phyloP scores from a whole-genome alignment of 2,329 filamentous ascomycete genomes.

The Curvularia verruculosa region DNA sequence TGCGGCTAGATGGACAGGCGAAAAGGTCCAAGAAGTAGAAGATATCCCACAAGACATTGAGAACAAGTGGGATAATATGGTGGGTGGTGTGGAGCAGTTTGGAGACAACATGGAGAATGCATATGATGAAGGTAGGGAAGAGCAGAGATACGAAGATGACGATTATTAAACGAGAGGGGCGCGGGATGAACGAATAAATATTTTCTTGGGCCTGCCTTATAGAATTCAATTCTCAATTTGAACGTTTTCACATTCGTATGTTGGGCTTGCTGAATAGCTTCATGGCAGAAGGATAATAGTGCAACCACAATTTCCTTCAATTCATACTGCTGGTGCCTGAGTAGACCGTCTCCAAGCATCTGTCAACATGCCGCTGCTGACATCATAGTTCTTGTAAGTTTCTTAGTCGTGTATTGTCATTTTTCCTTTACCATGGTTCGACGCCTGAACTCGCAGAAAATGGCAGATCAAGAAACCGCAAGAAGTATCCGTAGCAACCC shows the following conservation, averaged over 20 bases:
- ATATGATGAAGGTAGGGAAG: conserved; percentile 32
- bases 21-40: conserved; percentile 34
- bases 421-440: background rate
- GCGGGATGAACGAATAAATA: background rate
- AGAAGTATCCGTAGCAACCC: no score
- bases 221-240: background rate
- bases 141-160: conserved; percentile 35
- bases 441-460: no score
- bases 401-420: background rate
- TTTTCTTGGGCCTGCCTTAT: background rate
- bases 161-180: background rate
- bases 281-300: no score
- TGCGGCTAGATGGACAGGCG: conserved; percentile 30
- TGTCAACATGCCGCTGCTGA: background rate
- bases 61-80: conserved; percentile 32
- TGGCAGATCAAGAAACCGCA: no score
- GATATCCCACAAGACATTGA: conserved; percentile 34
- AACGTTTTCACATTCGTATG: background rate
- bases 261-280: background rate
- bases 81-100: conserved; percentile 24
- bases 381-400: background rate
- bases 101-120: conserved; percentile 32
- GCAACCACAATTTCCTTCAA: no score
- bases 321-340: background rate
- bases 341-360: background rate